Base-by-base conservation (phyloP, 106 monocot genomes). In the Iris macrosiphon region DNA sequence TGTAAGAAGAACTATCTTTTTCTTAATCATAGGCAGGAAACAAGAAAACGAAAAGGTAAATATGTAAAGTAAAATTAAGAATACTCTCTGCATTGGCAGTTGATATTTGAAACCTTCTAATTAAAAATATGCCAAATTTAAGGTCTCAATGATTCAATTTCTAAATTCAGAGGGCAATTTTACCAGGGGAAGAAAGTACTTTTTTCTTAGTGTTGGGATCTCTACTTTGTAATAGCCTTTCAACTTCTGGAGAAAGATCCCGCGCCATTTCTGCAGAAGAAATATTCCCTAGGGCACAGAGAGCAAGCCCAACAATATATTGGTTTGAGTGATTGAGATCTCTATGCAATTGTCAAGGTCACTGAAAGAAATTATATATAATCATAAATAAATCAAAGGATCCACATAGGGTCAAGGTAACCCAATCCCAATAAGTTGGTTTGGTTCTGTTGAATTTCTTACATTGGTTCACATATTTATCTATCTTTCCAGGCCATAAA, bases 121-220 rank as follows among this genome's bases (percentile, higher is more conserved):
- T n/a, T n/a, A 37, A 16, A 57, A 18, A 40, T 3, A 31, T 8
- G 8, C 38, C 8, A 41, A n/a, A 11, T 45, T 25, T 7, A 60
- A 45, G 58, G 42, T 35, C 10, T 55, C 8, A 20, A 25, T 40
- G 42, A 48, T n/a, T 55, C 8, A 20, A 25, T 40, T 7, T 27
- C 24, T 28, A 44, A 40, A n/a, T n/a, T n/a, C n/a, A 39, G 27
- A 63, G 34, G 27, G n/a, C 19, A 71, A 18, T 40, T 64, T 49
- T 16, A 59, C 64, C 7, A 45, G 12, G 59, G 22, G 48, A 63
- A 63, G 45, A 52, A 67, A 23, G 33, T 73, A 94, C 96, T 77
- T 98, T 98, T 74, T 98, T 98, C 79, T 90, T 98, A 40, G 73
- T 90, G 46, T 98, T 98, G 39, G 90, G 96, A 59, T 98, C 96